Evolutionary conservation across 2,329 filamentous ascomycete genomes (phyloP), one percentile per base, ranked within the genome.

Genomic region (Passalora sequoiae): DNA sequence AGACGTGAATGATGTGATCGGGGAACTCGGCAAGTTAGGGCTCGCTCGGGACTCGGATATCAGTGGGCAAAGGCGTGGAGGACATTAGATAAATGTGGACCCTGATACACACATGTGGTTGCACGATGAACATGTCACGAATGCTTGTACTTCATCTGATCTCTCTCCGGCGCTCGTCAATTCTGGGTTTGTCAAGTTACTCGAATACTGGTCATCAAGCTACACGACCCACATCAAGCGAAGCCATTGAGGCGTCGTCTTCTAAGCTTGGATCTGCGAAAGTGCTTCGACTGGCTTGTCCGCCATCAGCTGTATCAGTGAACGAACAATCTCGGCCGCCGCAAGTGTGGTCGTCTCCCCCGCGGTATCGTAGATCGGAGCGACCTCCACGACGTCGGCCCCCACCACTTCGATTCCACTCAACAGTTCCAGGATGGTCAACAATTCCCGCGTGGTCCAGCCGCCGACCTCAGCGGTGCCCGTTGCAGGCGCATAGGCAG

Each of bases 391-490:
- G 36, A 81, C 70, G 61, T 81, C 78, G 5, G 74, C 77, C 2
- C 77, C 77, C 21, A 81, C 67, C 13, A 81, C 68, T 39, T 79
- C 71, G 36, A 81, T 51, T 0, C 76, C 77, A 29, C 68, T 68
- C n/a, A 82, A 65, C 1, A 76, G 77, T 51, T 79, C 75, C 16
- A 81, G 61, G 44, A 81, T 76, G 0, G 74, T 75, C 29, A 78
- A 61, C 17, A 81, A 61, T 53, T 81, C 78, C 27, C 78, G 69
- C 0, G 76, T 80, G 1, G 70, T 73, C 78, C 78, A 81, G 3
- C 78, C 78, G 31, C 78, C 78, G 2, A 77, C 75, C 57, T 81
- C 78, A 9, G 77, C 71, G 1, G 78, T 81, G 2, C 78, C 78
- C 0, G 78, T 81, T 6, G 69, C 74, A 65, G 54, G 58, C 66